Evolutionary conservation across 805 yeast species (phyloP), one percentile per base, ranked within the genome.

Genomic region (Limtongia smithiae): DNA sequence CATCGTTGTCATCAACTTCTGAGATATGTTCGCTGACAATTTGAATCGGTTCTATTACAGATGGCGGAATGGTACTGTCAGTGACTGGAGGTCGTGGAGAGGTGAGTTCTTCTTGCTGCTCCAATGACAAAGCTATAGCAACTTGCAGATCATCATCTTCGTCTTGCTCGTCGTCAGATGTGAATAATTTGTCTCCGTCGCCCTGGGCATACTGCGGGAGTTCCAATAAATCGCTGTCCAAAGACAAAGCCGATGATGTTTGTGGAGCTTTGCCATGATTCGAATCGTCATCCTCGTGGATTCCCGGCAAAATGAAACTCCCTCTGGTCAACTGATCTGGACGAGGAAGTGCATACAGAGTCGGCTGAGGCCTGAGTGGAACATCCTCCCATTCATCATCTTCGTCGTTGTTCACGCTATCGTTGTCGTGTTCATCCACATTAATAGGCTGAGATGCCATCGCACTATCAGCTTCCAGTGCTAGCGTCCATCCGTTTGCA

Each of bases 361-460:
- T 35, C 5, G 25, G 11, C 14, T 18, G 14, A 4, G 27, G n/a
- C 36, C 36, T 22, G 7, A 75, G 48, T 11, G 73, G 74, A 3
- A 85, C 84, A 55, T 85, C 94, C 59, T 85, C 90, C 82, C 85
- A 82, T 36, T 81, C 89, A 24, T 74, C 70, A 5, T 75, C 82
- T 15, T 66, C 72, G 18, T 68, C 73, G 15, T 64, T 68, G 12
- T 71, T 77, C 32, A 66, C 73, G 12, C 63, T 71, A 1, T 64
- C 71, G 18, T 64, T 69, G 1, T 60, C 62, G 21, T 59, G 36
- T 33, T 54, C 66, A 4, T 60, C 64, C 11, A 53, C 48, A 12
- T 39, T 15, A n/a, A 46, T 49, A 41, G 31, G 54, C 34, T 27
- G 42, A 45, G 36, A 50, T 4, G 41, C 18, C 36, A 46, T 27